Percentiles rank a stretch among this genome's conserved stretches.
These are phyloP conservation scores for Tulasnella sp. DNA, from an alignment of 768 basidiomycete species.

Conservation along the genomic window DNA sequence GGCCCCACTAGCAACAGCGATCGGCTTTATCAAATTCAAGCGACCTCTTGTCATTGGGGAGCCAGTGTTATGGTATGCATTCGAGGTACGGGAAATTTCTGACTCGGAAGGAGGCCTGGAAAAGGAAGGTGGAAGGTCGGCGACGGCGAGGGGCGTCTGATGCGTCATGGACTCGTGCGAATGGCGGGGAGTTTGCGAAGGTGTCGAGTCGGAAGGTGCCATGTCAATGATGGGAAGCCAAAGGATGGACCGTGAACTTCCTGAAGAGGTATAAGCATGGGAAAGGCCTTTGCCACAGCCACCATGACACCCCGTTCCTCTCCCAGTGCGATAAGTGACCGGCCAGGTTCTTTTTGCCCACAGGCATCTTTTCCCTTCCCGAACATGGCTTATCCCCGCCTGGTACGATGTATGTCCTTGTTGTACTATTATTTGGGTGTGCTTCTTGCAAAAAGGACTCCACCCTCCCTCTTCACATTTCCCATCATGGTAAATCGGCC, in stretches of 20 bases:
- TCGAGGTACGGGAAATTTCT: neutral
- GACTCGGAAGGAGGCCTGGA: neutral
- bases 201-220: neutral
- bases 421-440: too few species aligned
- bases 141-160: neutral
- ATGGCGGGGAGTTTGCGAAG: conserved; percentile 12
- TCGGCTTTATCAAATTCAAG: neutral
- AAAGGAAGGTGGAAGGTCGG: neutral
- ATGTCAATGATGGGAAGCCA: neutral
- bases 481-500: conserved; percentile 15
- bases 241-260: neutral
- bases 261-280: neutral
- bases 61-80: neutral
- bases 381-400: neutral
- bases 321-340: conserved; percentile 1
- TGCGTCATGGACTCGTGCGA: neutral
- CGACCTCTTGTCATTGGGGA: neutral
- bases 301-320: neutral
- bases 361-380: neutral
- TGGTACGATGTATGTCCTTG: neutral
- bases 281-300: conserved; percentile 10
- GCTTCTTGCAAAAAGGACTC: neutral
- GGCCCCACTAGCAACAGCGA: neutral
- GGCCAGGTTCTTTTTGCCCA: conserved; percentile 3
- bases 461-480: neutral